Conservation (phyloP, 2,329 filamentous ascomycete genomes). For the Lachnellula willkommii region DNA sequence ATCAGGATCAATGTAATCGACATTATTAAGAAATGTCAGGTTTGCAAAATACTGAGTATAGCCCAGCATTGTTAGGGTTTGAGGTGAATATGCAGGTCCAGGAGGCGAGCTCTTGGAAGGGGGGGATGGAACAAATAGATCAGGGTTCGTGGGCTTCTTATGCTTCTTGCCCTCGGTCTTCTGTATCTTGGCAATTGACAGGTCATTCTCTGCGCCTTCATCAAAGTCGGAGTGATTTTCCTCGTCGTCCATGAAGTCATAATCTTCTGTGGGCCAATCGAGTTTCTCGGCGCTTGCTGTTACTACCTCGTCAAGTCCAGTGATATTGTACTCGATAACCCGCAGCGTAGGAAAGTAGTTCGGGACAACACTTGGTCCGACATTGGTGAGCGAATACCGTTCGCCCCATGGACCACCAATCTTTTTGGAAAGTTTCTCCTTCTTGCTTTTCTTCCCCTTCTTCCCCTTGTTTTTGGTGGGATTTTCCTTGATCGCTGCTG, state of each 20-base stretch:
- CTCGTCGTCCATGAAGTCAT: neutral
- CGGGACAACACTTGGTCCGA: constrained; percentile 83
- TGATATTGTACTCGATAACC: constrained; percentile 93
- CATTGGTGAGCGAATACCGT: constrained; percentile 73
- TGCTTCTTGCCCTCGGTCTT: constrained; percentile 36
- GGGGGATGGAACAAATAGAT: constrained; percentile 61
- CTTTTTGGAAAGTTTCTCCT: constrained; percentile 53
- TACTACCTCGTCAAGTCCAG: constrained; percentile 28
- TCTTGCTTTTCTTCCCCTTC: constrained; percentile 49
- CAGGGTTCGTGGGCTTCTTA: constrained; percentile 50
- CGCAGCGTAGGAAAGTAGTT: constrained; percentile 87
- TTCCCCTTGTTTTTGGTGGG: constrained; percentile 37
- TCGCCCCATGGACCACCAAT: constrained; percentile 81
- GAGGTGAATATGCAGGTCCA: constrained; percentile 84
- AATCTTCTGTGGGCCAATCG: constrained; percentile 16
- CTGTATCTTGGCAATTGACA: constrained; percentile 34
- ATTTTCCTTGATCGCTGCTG: constrained; percentile 21
- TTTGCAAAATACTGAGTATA: constrained; percentile 95
- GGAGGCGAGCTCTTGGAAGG: constrained; percentile 69
- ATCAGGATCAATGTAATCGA: constrained; percentile 38
- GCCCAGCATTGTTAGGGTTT: constrained; percentile 70
- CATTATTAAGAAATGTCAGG: constrained; percentile 81
- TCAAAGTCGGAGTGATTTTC: constrained; percentile 4
- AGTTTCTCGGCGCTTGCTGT: constrained; percentile 4
- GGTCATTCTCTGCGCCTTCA: constrained; percentile 7